Evolutionary conservation across 106 monocot species (phyloP).

Genomic region (Acorus calamus): DNA sequence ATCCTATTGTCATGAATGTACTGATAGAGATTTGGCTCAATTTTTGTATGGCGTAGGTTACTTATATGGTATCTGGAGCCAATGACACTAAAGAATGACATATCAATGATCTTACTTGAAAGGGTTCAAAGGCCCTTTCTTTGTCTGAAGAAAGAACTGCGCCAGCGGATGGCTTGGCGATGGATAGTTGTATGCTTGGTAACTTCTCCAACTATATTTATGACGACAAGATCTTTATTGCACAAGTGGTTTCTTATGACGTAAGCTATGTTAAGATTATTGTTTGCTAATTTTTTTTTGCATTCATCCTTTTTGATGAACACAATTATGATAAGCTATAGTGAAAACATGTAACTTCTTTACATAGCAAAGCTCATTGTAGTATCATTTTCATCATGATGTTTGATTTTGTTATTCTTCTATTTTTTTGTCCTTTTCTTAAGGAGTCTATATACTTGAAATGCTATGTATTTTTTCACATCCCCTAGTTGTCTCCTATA

Average conservation of each 20-base stretch:
- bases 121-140: constrained; percentile 55
- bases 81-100: constrained; percentile 49
- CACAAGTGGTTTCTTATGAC: constrained; percentile 83
- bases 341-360: no score
- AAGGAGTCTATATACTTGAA: no score
- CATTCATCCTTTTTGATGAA: no score
- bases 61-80: constrained; percentile 81
- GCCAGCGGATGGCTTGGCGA: constrained; percentile 45
- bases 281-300: no score
- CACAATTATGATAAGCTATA: no score
- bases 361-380: no score
- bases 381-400: no score
- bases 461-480: no score
- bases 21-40: not conserved
- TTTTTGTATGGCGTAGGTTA: constrained; percentile 25
- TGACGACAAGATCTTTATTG: constrained; percentile 43
- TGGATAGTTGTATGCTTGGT: constrained; percentile 49
- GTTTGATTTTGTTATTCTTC: no score
- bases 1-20: not conserved
- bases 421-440: no score
- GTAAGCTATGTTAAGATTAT: constrained; percentile 29
- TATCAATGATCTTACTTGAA: constrained; percentile 50
- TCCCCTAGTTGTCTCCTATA: no score
- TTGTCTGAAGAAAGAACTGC: constrained; percentile 55
- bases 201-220: constrained; percentile 58